Base-by-base conservation (phyloP, 2,329 filamentous ascomycete species). In the Hypoxylon sp. region DNA sequence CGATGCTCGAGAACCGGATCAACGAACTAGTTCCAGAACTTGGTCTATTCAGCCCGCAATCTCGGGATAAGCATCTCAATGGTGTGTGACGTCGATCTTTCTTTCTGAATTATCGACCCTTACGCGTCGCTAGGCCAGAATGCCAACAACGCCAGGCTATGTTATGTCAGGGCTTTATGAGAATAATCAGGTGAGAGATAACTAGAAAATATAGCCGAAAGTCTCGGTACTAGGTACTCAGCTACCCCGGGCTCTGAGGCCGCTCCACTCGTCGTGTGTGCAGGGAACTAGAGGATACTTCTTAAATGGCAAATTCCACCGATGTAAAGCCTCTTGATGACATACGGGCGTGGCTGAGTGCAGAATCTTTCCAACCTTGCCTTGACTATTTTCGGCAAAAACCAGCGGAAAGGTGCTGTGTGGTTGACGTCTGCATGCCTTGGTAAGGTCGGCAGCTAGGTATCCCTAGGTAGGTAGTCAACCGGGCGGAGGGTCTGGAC, bases 31-130 rank as follows among this genome's bases (percentile, higher is more conserved):
- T 11, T 11, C 63, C 26, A 67, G 60, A 71, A 54, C 46, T 67
- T 65, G 60, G 63, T 48, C 56, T 17, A 51, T 67, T 51, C 59
- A 71, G 60, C 60, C 66, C 66, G 57, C 61, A 67, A 67, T 71
- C 66, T 71, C 63, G 66, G 66, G 61, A 57, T 26, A 44, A 35
- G 47, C 13, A 61, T 55, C 29, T 42, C 33, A 35, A 33, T 33
- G 22, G 22, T 60, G 48, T 58, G 65, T 67, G 63, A 65, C 65
- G 56, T 64, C 63, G 62, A 71, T 71, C 66, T 46, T 22, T 22
- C 19, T 22, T 22, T 42, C 50, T 47, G 31, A 44, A 62, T 56
- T 64, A 62, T 69, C 56, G 57, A 65, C 60, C 39, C 26, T 33
- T 50, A 54, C 57, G 39, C 63, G 44, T 59, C 42, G 42, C n/a